Conservation (phyloP, 2,329 filamentous ascomycete species). For the Sordariomycetes sp. region DNA sequence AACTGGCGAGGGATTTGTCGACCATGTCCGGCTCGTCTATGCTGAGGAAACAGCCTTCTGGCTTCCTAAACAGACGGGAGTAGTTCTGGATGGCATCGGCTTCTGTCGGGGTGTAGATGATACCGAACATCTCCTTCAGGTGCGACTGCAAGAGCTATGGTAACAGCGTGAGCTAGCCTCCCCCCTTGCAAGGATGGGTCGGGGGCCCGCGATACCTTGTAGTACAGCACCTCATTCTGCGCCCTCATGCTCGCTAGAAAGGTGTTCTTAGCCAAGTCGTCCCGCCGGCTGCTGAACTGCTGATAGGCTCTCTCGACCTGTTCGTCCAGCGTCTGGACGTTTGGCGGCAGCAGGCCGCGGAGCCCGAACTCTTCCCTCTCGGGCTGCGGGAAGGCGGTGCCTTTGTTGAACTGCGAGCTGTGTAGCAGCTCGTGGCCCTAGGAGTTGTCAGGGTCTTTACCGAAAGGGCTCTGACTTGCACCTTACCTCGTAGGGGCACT, state of each 20-base stretch:
- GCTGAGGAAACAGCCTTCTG: constrained; percentile 72
- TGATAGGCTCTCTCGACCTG: constrained; percentile 68
- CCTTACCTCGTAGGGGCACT: neutral
- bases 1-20: constrained; percentile 52
- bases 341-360: constrained; percentile 57
- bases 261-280: constrained; percentile 70
- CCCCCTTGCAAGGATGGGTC: neutral
- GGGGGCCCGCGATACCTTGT: constrained; percentile 34
- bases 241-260: constrained; percentile 77
- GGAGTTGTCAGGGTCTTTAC: neutral
- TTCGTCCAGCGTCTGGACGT: constrained; percentile 62
- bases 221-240: constrained; percentile 77
- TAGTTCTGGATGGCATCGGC: constrained; percentile 81
- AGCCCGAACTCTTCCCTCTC: constrained; percentile 61
- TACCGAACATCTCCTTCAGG: constrained; percentile 73
- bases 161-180: neutral
- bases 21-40: constrained; percentile 56
- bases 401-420: constrained; percentile 47
- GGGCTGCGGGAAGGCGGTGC: constrained; percentile 58
- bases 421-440: neutral
- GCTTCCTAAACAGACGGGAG: constrained; percentile 61
- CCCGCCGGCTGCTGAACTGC: constrained; percentile 52
- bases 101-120: constrained; percentile 89
- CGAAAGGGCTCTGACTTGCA: neutral
- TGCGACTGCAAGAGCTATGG: constrained; percentile 58